A percentile compares a stretch with the other conserved stretches of the same genome.
Evolutionary conservation across 1,139 yeast genomes (phyloP).

Genomic region (Diutina scorzettiae): DNA sequence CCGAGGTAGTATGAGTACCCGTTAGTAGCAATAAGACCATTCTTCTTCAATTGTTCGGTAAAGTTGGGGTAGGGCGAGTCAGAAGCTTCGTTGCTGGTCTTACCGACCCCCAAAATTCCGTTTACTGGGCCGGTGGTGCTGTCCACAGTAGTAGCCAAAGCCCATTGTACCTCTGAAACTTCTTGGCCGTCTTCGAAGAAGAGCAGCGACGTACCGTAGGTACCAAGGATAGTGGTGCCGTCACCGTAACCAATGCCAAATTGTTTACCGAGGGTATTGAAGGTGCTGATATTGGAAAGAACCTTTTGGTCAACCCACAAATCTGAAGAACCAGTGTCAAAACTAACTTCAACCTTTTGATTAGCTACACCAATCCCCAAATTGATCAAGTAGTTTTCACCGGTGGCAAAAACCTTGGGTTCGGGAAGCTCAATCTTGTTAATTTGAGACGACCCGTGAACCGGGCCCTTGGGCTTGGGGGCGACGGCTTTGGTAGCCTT

Average conservation of each 20-base stretch:
- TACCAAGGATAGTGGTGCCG: constrained; percentile 6
- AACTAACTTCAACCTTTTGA: constrained; percentile 6
- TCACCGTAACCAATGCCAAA: constrained; percentile 8
- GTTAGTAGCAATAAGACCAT: not conserved
- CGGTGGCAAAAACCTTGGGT: not conserved
- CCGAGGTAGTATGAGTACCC: not conserved
- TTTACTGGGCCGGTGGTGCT: not conserved
- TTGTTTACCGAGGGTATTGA: constrained; percentile 7
- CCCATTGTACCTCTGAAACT: constrained; percentile 9
- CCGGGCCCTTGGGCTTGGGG: no score
- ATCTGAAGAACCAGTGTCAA: constrained; percentile 11
- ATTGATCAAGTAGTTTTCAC: not conserved
- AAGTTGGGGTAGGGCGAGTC: not conserved
- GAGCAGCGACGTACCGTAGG: constrained; percentile 7
- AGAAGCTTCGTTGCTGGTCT: not conserved
- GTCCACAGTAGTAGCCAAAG: constrained; percentile 4
- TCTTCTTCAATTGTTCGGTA: not conserved
- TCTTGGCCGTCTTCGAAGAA: constrained; percentile 2
- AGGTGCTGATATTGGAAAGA: not conserved
- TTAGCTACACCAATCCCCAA: constrained; percentile 6
- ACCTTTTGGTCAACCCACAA: constrained; percentile 8
- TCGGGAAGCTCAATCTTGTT: no score
- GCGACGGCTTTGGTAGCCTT: no score
- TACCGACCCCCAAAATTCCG: constrained; percentile 9
- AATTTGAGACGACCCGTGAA: no score